phyloP scores from a whole-genome alignment of 148 eudicot species.

The Selenicereus undatus region DNA sequence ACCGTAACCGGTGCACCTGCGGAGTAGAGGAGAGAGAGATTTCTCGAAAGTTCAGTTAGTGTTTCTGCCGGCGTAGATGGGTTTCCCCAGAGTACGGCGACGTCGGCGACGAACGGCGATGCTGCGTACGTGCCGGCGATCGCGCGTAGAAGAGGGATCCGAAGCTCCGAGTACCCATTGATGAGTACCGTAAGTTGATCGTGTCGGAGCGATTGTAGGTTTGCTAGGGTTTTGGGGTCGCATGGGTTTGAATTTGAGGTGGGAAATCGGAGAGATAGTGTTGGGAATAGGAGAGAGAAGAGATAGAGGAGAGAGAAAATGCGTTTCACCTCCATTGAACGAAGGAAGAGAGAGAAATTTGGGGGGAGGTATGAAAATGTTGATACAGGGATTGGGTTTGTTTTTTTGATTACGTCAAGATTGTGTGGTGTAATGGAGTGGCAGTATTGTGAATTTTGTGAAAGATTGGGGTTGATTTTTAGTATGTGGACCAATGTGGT shows the following conservation, averaged over 20 bases:
- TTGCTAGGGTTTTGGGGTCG: slow-evolving; percentile 30
- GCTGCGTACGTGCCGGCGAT: slow-evolving; percentile 63
- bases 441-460: slow-evolving; percentile 20
- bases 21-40: slow-evolving; percentile 43
- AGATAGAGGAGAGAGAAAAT: slow-evolving; percentile 13
- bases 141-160: slow-evolving; percentile 58
- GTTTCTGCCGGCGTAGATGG: slow-evolving; percentile 48
- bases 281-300: slow-evolving; percentile 15
- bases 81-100: slow-evolving; percentile 70
- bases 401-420: slow-evolving; percentile 1
- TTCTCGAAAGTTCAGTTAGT: slow-evolving; percentile 48
- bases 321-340: slow-evolving; percentile 10
- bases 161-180: slow-evolving; percentile 73
- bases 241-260: slow-evolving; percentile 30
- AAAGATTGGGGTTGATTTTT: slow-evolving; percentile 21
- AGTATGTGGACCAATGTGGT: neutral
- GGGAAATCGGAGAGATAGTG: slow-evolving; percentile 19
- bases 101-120: slow-evolving; percentile 41
- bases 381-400: slow-evolving; percentile 13
- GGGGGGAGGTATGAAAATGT: neutral
- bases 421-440: slow-evolving; percentile 18
- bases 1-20: slow-evolving; percentile 48
- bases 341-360: neutral
- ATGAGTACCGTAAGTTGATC: slow-evolving; percentile 73
- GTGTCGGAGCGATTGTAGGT: slow-evolving; percentile 37